A percentile compares a stretch with the other conserved stretches of the same genome.
Evolutionary conservation across 331 rosid species (phyloP).

Genomic region (Dryas integrifolia): DNA sequence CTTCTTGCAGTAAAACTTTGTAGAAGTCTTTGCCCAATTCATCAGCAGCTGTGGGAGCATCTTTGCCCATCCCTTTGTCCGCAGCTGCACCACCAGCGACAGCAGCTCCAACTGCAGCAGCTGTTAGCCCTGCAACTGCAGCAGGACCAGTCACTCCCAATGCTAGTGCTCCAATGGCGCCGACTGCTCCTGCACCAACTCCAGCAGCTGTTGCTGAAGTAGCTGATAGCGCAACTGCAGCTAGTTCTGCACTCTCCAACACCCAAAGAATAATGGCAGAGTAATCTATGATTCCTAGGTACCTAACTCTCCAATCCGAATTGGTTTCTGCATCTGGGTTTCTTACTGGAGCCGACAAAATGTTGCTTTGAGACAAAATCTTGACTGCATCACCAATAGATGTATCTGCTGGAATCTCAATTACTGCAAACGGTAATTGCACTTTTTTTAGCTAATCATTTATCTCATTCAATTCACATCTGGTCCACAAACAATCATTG

Average conservation of each 20-base stretch:
- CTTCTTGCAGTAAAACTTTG: slow-evolving; percentile 74
- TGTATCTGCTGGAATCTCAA: slow-evolving; percentile 81
- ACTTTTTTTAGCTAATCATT: slow-evolving; percentile 19
- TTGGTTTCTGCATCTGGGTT: slow-evolving; percentile 47
- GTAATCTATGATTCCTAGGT: slow-evolving; percentile 85
- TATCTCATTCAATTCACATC: slow-evolving; percentile 5
- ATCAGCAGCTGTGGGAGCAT: slow-evolving; percentile 73
- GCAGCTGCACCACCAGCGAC: slow-evolving; percentile 78
- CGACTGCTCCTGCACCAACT: slow-evolving; percentile 77
- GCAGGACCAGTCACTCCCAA: slow-evolving; percentile 79
- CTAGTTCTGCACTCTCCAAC: slow-evolving; percentile 88
- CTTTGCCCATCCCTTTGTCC: slow-evolving; percentile 55
- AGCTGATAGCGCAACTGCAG: slow-evolving; percentile 73
- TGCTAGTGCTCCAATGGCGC: slow-evolving; percentile 80
- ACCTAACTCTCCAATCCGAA: slow-evolving; percentile 71
- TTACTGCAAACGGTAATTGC: slow-evolving; percentile 44
- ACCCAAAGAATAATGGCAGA: slow-evolving; percentile 83
- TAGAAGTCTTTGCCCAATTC: slow-evolving; percentile 78
- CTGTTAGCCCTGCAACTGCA: slow-evolving; percentile 83
- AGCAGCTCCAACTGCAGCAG: slow-evolving; percentile 91
- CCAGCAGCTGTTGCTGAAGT: slow-evolving; percentile 86
- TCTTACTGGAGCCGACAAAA: slow-evolving; percentile 80
- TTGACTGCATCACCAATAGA: slow-evolving; percentile 60
- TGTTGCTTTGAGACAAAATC: slow-evolving; percentile 75
- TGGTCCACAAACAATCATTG: neutral